Conservation (phyloP, 2,329 filamentous ascomycete genomes). For the Fusarium algeriense region DNA sequence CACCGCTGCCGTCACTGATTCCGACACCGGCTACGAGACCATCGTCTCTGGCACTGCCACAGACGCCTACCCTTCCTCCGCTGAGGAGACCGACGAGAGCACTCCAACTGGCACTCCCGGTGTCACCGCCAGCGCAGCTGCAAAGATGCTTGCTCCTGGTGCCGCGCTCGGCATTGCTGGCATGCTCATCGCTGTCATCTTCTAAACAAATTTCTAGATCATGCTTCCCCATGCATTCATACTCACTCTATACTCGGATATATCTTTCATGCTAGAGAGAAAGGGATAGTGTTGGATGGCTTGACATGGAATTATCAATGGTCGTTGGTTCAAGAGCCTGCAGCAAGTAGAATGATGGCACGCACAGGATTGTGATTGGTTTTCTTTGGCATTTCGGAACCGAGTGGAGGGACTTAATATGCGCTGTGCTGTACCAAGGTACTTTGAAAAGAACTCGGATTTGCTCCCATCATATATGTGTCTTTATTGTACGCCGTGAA, state of each 20-base stretch:
- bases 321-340: conserved; percentile 27
- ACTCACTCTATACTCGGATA: conserved; percentile 23
- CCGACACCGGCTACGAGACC: conserved; percentile 31
- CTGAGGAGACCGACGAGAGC: conserved; percentile 28
- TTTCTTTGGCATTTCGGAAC: conserved; percentile 38
- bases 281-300: conserved; percentile 34
- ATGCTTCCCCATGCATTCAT: conserved; percentile 25
- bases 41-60: conserved; percentile 28
- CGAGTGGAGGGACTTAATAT: conserved; percentile 42
- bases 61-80: conserved; percentile 31
- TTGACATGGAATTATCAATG: conserved; percentile 19
- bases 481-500: conserved; percentile 18
- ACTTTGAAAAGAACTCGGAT: conserved; percentile 40
- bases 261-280: conserved; percentile 29
- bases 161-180: conserved; percentile 45
- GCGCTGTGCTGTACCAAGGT: conserved; percentile 42
- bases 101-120: conserved; percentile 46
- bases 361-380: conserved; percentile 38
- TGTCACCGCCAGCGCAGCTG: conserved; percentile 51
- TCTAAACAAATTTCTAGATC: conserved; percentile 41
- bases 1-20: conserved; percentile 30
- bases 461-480: conserved; percentile 17
- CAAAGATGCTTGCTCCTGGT: conserved; percentile 40
- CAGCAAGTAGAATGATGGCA: conserved; percentile 35
- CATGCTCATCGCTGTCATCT: conserved; percentile 45